phyloP scores from a whole-genome alignment of 2,329 filamentous ascomycete species.

The Tolypocladium guangdongense region DNA sequence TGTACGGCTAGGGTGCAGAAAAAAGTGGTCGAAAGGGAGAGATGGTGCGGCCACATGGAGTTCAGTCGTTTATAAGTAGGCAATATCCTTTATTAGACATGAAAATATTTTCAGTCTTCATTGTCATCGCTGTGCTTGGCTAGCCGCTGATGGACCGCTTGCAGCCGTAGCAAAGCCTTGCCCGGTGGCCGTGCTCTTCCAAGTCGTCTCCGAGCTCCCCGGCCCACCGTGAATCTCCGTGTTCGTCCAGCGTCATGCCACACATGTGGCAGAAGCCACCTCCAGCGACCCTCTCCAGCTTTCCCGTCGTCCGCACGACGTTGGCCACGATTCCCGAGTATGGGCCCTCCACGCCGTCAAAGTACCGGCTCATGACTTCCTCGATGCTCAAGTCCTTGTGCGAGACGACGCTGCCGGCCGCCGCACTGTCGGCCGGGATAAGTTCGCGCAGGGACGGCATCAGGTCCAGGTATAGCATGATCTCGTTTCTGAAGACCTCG shows the following conservation, averaged over 20 bases:
- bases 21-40: not conserved
- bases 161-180: conserved; percentile 61
- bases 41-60: not conserved
- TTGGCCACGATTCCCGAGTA: conserved; percentile 92
- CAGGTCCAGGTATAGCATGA: conserved; percentile 53
- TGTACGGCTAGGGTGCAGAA: not conserved
- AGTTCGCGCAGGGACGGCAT: conserved; percentile 40
- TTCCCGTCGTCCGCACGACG: conserved; percentile 84
- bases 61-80: not conserved
- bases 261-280: conserved; percentile 53
- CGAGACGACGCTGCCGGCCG: conserved; percentile 36
- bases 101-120: not conserved
- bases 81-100: conserved; percentile 3
- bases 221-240: conserved; percentile 52
- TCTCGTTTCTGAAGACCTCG: conserved; percentile 75
- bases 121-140: not conserved
- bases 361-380: conserved; percentile 81
- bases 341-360: conserved; percentile 65
- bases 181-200: conserved; percentile 13
- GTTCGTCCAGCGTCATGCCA: conserved; percentile 52
- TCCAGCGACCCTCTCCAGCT: conserved; percentile 47
- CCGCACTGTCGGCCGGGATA: conserved; percentile 25
- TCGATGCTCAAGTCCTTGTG: conserved; percentile 80
- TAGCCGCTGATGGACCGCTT: conserved; percentile 50
- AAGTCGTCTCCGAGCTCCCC: conserved; percentile 44